Base-by-base conservation (phyloP, 371 early-diverging fungal species). In the Zopfochytrium polystomum region DNA sequence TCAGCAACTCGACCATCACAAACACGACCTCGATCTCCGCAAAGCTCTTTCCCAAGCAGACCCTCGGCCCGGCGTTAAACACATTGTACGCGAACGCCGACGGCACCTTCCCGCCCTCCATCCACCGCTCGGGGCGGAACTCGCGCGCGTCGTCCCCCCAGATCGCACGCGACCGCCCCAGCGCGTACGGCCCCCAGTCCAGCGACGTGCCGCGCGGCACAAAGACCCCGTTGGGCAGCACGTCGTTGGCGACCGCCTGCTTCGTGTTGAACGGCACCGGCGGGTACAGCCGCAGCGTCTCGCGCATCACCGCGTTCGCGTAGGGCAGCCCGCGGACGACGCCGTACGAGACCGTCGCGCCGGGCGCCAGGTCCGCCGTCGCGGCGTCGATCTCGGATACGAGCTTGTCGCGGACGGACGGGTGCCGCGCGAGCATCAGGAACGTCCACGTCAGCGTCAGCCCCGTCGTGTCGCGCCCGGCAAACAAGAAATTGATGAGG, bases 361-460 rank as follows among this genome's bases (percentile, higher is more conserved):
- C n/a, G n/a, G n/a, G n/a, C n/a, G n/a, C n/a, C n/a, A n/a, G n/a
- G n/a, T n/a, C n/a, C n/a, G n/a, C n/a, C n/a, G n/a, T n/a, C n/a
- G 54, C 33, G 31, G 42, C 38, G 18, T 53, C 27, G 25, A 87
- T 80, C 58, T 89, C 90, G 30, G 80, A 75, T 22, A 82, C 56
- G 18, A 90, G 62, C 47, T 76, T 81, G 20, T 55, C 50, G 58
- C 85, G 80, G 0, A 85, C 79, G 1, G 70, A 60, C 0, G 85
- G 80, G 48, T 83, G 74, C 27, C 75, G 69, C 50, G 78, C 65
- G 22, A 90, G 72, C 32, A 71, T 70, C 48, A 78, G 86, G 58
- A 87, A 80, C 27, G 82, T 77, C 90, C 90, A 90, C 4, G 80
- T 80, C 9, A 89, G 75, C 1, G 86, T n/a, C n/a, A n/a, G n/a